phyloP scores from a whole-genome alignment of 768 basidiomycete species.

The Sarcodon sp. region DNA sequence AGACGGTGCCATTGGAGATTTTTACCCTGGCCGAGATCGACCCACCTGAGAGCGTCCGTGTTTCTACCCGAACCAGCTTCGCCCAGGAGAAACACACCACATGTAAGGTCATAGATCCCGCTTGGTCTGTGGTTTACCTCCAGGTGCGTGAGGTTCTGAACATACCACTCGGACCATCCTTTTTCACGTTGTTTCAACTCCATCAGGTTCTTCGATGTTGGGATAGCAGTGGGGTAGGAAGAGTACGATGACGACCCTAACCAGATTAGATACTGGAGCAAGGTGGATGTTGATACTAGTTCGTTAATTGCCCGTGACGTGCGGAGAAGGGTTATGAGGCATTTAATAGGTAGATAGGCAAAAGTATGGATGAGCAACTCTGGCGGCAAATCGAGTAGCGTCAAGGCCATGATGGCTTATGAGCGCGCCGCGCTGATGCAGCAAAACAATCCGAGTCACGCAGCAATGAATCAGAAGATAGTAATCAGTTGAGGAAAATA shows the following conservation, averaged over 20 bases:
- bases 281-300: constrained; percentile 2
- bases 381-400: constrained; percentile 8
- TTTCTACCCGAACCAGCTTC: constrained; percentile 1
- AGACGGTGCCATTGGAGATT: constrained; percentile 6
- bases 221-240: background rate
- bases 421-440: too few species aligned
- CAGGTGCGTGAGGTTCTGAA: constrained; percentile 3
- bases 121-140: constrained; percentile 7
- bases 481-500: too few species aligned
- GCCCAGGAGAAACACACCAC: constrained; percentile 10
- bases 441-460: too few species aligned
- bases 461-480: too few species aligned
- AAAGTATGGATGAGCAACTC: constrained; percentile 9
- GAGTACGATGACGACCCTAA: background rate
- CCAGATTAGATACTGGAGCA: constrained; percentile 8
- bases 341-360: constrained; percentile 1
- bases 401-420: background rate
- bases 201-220: background rate
- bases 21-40: background rate
- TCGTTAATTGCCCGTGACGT: constrained; percentile 2
- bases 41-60: constrained; percentile 1
- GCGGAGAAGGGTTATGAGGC: background rate
- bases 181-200: constrained; percentile 1
- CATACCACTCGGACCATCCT: constrained; percentile 7
- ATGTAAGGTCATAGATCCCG: constrained; percentile 14